Evolutionary conservation across 2,329 filamentous ascomycete species (phyloP).

Genomic region (Nothopassalora personata): DNA sequence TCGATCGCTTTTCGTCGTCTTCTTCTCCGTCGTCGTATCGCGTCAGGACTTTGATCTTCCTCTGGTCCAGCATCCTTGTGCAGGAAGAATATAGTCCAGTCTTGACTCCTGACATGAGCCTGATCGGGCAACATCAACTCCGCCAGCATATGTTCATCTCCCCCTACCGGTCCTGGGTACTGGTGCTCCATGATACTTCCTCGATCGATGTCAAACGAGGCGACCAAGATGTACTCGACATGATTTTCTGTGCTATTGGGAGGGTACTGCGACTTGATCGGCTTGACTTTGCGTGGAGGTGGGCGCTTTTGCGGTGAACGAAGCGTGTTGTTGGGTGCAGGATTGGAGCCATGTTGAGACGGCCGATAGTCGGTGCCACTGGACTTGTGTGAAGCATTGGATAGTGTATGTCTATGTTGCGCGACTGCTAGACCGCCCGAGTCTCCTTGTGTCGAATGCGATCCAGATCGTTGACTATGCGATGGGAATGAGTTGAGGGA

Average conservation of each 20-base stretch:
- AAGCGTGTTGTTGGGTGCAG: background rate
- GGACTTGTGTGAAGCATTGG: conserved; percentile 34
- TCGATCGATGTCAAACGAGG: conserved; percentile 93
- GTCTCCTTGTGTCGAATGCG: conserved; percentile 12
- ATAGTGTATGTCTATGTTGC: conserved; percentile 31
- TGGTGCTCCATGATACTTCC: conserved; percentile 98
- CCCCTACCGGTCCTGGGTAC: conserved; percentile 88
- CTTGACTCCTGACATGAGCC: conserved; percentile 87
- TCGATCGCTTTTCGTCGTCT: conserved; percentile 28
- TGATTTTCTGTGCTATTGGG: conserved; percentile 63
- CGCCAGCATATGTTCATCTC: conserved; percentile 95
- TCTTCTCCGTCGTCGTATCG: conserved; percentile 45
- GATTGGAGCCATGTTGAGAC: conserved; percentile 8
- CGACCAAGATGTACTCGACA: conserved; percentile 97
- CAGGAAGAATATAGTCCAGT: conserved; percentile 98
- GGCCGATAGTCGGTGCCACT: conserved; percentile 23
- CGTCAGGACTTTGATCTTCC: conserved; percentile 62
- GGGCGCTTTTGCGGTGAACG: conserved; percentile 9
- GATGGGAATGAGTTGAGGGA: conserved; percentile 41
- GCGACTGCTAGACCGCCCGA: conserved; percentile 7
- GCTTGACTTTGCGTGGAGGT: conserved; percentile 11
- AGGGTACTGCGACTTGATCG: conserved; percentile 47
- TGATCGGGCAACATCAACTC: conserved; percentile 98
- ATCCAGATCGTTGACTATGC: conserved; percentile 21
- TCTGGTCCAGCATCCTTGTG: conserved; percentile 89